These are phyloP conservation scores for Aspergillus sp. DNA, from an alignment of 2,329 filamentous ascomycete species.

Conservation along the genomic window DNA sequence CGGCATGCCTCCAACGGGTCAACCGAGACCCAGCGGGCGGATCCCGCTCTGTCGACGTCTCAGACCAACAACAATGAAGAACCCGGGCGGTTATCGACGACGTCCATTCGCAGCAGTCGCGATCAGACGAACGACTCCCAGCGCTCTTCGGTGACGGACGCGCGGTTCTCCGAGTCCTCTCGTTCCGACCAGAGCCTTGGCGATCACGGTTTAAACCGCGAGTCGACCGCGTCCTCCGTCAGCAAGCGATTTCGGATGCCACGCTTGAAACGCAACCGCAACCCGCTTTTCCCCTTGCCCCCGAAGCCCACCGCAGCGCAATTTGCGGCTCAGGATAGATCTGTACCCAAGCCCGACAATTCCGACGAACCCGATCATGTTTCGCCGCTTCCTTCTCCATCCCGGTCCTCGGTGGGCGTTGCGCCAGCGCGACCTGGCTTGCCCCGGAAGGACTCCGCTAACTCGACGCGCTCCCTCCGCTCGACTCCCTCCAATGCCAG, in stretches of 20 bases:
- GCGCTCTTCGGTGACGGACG: conserved; percentile 62
- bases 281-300: conserved; percentile 83
- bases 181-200: conserved; percentile 81
- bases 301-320: conserved; percentile 56
- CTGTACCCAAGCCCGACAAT: conserved; percentile 21
- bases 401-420: conserved; percentile 53
- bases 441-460: conserved; percentile 60
- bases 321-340: conserved; percentile 14
- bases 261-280: conserved; percentile 72
- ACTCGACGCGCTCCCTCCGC: conserved; percentile 64
- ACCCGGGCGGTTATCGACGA: conserved; percentile 51
- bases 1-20: conserved; percentile 26
- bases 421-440: conserved; percentile 50
- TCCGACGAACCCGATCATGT: conserved; percentile 31
- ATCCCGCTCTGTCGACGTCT: conserved; percentile 34
- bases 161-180: conserved; percentile 79
- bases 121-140: conserved; percentile 62
- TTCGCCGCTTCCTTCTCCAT: conserved; percentile 49
- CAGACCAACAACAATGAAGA: conserved; percentile 65
- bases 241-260: conserved; percentile 79
- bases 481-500: conserved; percentile 57
- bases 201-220: conserved; percentile 61
- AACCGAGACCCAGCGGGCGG: conserved; percentile 28
- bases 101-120: conserved; percentile 48
- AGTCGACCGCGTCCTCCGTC: conserved; percentile 61